Conservation (phyloP, 768 basidiomycete species). For the Tricholoma saponaceum region DNA sequence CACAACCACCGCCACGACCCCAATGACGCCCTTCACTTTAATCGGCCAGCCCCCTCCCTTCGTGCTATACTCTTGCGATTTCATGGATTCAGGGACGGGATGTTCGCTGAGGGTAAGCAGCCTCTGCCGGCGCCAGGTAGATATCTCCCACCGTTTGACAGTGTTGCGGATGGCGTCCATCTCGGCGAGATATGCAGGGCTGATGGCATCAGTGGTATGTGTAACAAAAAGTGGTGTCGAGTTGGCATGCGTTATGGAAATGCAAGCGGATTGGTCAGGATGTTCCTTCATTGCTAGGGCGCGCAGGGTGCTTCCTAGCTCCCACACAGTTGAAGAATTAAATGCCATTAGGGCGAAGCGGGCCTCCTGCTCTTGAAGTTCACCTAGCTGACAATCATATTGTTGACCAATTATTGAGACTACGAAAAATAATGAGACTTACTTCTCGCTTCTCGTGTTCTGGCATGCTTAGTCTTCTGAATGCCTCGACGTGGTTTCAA, state of each 20-base stretch:
- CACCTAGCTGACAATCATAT: background rate
- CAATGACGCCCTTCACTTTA: slow-evolving; percentile 7
- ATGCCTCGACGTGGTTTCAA: background rate
- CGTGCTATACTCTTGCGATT: slow-evolving; percentile 6
- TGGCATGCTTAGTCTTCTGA: slow-evolving; percentile 3
- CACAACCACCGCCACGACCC: slow-evolving; percentile 3
- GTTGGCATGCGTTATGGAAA: slow-evolving; percentile 6
- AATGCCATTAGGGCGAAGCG: slow-evolving; percentile 8
- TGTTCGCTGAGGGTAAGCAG: slow-evolving; percentile 2
- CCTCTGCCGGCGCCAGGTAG: slow-evolving; percentile 9
- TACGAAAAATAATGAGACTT: background rate
- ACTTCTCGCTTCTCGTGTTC: slow-evolving; percentile 11
- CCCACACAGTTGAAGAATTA: slow-evolving; percentile 8
- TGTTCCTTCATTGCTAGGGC: slow-evolving; percentile 11
- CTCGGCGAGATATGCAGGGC: slow-evolving; percentile 7
- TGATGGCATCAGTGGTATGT: slow-evolving; percentile 7
- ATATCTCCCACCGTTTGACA: slow-evolving; percentile 10
- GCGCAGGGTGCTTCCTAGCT: slow-evolving; percentile 8
- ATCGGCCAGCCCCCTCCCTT: slow-evolving; percentile 11
- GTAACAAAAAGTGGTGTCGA: slow-evolving; percentile 7
- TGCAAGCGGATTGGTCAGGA: slow-evolving; percentile 9
- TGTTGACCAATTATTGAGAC: background rate
- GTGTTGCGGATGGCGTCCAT: slow-evolving; percentile 8
- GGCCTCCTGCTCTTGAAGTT: slow-evolving; percentile 9
- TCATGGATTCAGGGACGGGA: background rate